Evolutionary conservation across 805 yeast species (phyloP).

Genomic region (Candida nonsorbophila): DNA sequence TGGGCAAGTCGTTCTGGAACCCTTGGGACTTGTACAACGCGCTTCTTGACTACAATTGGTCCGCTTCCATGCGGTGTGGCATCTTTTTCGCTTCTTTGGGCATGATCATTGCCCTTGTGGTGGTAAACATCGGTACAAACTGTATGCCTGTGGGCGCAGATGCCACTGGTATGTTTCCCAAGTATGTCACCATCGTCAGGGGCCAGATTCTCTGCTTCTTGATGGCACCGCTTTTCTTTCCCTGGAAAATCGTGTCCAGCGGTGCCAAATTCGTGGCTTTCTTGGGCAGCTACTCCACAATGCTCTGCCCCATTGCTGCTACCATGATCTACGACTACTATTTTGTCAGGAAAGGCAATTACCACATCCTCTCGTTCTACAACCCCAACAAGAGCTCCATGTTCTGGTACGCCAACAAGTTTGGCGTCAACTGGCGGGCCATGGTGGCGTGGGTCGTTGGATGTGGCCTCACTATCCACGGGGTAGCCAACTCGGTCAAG

Average conservation of each 20-base stretch:
- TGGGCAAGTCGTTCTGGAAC: conserved; percentile 5
- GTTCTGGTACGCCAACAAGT: conserved; percentile 10
- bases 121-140: conserved; percentile 5
- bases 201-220: conserved; percentile 5
- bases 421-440: conserved; percentile 19
- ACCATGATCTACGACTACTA: conserved; percentile 7
- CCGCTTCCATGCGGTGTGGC: conserved; percentile 4
- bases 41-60: conserved; percentile 5
- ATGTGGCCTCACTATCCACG: conserved; percentile 4
- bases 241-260: conserved; percentile 6
- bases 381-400: conserved; percentile 1
- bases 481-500: conserved; percentile 4
- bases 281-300: conserved; percentile 6
- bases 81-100: conserved; percentile 5
- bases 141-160: conserved; percentile 6
- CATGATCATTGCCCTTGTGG: conserved; percentile 5
- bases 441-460: conserved; percentile 12
- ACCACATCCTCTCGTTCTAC: conserved; percentile 4
- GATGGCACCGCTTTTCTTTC: conserved; percentile 3
- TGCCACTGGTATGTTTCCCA: conserved; percentile 6
- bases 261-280: conserved; percentile 4
- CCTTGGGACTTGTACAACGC: conserved; percentile 7
- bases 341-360: conserved; percentile 5
- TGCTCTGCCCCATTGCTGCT: conserved; percentile 8
- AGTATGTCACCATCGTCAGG: conserved; percentile 4